Evolutionary conservation across 805 yeast species (phyloP).

Genomic region (Metschnikowia sp.): DNA sequence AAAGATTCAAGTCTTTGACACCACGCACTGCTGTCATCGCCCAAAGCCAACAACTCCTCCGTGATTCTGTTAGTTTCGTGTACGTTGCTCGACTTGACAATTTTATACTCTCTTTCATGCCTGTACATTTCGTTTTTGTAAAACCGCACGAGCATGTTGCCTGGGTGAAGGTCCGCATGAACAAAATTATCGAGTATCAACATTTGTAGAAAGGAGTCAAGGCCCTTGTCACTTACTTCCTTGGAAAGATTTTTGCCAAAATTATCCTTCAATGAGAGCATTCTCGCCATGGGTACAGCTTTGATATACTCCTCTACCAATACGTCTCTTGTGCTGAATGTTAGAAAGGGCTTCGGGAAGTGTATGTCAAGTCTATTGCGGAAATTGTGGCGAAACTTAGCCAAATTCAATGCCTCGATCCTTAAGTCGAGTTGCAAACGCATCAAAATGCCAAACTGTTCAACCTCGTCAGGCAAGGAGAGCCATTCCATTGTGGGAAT

Average conservation of each 20-base stretch:
- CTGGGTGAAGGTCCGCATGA: constrained; percentile 97
- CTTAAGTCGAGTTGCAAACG: constrained; percentile 82
- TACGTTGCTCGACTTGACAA: constrained; percentile 42
- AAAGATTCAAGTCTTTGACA: constrained; percentile 44
- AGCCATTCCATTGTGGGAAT: constrained; percentile 98
- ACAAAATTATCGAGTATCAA: constrained; percentile 87
- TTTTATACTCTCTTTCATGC: constrained; percentile 42
- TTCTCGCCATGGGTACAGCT: constrained; percentile 77
- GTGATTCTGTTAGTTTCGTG: constrained; percentile 47
- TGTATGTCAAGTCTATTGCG: constrained; percentile 53
- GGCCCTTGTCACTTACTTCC: constrained; percentile 72
- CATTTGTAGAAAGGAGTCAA: constrained; percentile 93
- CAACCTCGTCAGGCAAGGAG: constrained; percentile 90
- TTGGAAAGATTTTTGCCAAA: constrained; percentile 55
- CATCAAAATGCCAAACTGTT: constrained; percentile 83
- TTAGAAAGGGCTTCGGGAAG: constrained; percentile 75
- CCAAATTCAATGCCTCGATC: constrained; percentile 81
- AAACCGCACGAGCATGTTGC: constrained; percentile 80
- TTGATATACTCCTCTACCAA: constrained; percentile 81
- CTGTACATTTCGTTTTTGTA: constrained; percentile 46
- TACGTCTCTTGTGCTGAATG: constrained; percentile 63
- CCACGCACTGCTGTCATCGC: constrained; percentile 41
- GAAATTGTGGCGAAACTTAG: constrained; percentile 70
- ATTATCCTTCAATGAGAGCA: constrained; percentile 50
- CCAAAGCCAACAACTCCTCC: constrained; percentile 34